Evolutionary conservation across 352 stramenopile species (phyloP).

Genomic region (Lagenidium giganteum): DNA sequence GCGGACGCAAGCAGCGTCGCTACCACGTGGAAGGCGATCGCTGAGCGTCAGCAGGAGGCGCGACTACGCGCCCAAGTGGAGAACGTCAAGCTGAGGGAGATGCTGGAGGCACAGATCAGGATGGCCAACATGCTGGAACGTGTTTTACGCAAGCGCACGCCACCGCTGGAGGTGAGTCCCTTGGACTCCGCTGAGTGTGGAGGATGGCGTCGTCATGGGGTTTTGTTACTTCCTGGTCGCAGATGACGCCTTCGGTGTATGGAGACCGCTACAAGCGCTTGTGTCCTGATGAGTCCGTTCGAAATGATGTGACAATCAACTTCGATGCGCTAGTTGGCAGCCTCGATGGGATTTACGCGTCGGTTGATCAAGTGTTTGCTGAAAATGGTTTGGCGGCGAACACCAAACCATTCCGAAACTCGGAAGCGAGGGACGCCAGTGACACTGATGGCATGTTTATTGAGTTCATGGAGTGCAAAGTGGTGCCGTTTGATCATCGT

Average conservation of each 20-base stretch:
- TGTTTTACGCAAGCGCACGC: not conserved
- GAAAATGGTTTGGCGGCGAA: not conserved
- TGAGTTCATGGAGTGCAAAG: conserved; percentile 24
- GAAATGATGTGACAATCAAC: conserved; percentile 2
- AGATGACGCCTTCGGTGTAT: not conserved
- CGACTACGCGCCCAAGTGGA: conserved; percentile 26
- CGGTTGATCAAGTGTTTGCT: not conserved
- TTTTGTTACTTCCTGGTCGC: not conserved
- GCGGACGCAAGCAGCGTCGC: not conserved
- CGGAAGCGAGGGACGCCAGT: conserved; percentile 12
- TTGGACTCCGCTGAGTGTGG: too few species aligned
- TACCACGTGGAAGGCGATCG: conserved; percentile 21
- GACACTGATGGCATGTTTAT: conserved; percentile 18
- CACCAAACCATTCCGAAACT: conserved; percentile 9
- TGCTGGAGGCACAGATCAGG: conserved; percentile 26
- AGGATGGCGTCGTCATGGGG: not conserved
- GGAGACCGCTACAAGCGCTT: conserved; percentile 1
- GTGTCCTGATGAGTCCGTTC: not conserved
- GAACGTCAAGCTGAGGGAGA: conserved; percentile 33
- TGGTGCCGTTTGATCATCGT: conserved; percentile 27
- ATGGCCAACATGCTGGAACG: conserved; percentile 23
- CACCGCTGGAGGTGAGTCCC: too few species aligned
- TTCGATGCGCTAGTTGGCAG: not conserved
- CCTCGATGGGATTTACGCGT: conserved; percentile 3
- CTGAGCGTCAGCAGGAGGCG: conserved; percentile 26